Conservation (phyloP, 2,329 filamentous ascomycete genomes). For the Pseudocercospora fijiensis region DNA sequence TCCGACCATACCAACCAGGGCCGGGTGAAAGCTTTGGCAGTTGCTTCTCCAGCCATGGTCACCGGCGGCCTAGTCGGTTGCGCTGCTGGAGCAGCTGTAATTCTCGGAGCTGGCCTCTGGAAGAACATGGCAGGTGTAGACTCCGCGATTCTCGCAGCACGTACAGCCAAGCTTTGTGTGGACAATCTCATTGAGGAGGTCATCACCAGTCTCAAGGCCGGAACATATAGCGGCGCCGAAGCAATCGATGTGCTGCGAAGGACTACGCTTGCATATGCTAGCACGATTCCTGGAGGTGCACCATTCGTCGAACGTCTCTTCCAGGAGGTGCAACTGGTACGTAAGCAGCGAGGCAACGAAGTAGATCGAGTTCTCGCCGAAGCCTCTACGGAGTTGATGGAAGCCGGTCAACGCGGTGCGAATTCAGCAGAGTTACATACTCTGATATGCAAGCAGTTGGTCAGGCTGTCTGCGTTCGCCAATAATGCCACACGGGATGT, state of each 20-base stretch:
- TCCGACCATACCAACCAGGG: not conserved
- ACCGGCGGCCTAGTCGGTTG: constrained; percentile 35
- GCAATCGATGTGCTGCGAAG: constrained; percentile 34
- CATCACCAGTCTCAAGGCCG: constrained; percentile 31
- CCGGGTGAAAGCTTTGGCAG: constrained; percentile 15
- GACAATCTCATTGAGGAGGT: constrained; percentile 34
- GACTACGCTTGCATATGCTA: constrained; percentile 33
- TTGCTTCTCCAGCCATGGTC: constrained; percentile 28
- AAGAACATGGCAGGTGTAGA: constrained; percentile 29
- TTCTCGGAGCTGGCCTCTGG: constrained; percentile 32
- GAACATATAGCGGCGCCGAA: constrained; percentile 34
- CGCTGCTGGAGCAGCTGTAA: constrained; percentile 30
- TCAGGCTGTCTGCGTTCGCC: constrained; percentile 29
- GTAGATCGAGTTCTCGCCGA: constrained; percentile 30
- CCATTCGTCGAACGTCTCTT: constrained; percentile 32
- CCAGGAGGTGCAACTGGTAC: constrained; percentile 30
- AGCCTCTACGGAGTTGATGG: constrained; percentile 26
- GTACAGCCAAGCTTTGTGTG: constrained; percentile 30
- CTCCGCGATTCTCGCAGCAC: constrained; percentile 31
- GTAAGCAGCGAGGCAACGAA: constrained; percentile 29
- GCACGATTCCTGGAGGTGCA: constrained; percentile 30
- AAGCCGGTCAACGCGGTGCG: constrained; percentile 25
- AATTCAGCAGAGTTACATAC: constrained; percentile 25
- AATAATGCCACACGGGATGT: constrained; percentile 30
- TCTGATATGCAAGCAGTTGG: constrained; percentile 28